Base-by-base conservation (phyloP, 306 rosid species). In the Rosa lucieae region DNA sequence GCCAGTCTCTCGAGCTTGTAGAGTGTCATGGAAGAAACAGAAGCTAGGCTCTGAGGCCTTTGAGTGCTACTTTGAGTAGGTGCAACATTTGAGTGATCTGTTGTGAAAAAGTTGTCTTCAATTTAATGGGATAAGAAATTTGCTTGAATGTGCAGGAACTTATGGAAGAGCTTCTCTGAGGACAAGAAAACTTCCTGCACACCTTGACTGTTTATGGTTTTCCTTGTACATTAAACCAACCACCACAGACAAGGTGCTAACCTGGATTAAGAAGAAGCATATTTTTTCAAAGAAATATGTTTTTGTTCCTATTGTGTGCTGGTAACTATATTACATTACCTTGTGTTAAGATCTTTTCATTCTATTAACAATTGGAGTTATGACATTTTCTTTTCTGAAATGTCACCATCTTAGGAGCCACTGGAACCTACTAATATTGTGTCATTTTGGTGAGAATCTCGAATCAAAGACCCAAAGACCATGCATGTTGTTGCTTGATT, bases 401-500 rank as follows among this genome's bases (percentile, higher is more conserved):
- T 81, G 78, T 20, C 70, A 72, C 69, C 53, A n/a, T 75, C 73
- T 51, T 53, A 93, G 97, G 98, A 77, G 80, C 58, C 97, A 93
- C 69, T 91, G 98, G 98, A 88, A 81, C 84, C 91, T 93, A 79
- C 78, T 93, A 82, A 93, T 89, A 81, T 81, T 93, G 61, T 93
- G 97, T 81, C 88, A 93, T 82, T 90, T 93, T 82, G 92, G 90
- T 72, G 89, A 82, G 83, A 86, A 79, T 75, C 70, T 52, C 75
- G 78, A 78, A 61, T 89, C 92, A 61, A 52, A 78, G 74, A 75
- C 87, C 32, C 77, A 77, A 70, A 85, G 78, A 59, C 88, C 84
- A 48, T 93, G 98, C 83, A 91, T 93, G 92, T 65, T 91, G 77
- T 80, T 93, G 89, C 88, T 93, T 67, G 98, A 93, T 86, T 93